Percentiles rank a stretch among this genome's conserved stretches.
Conservation (phyloP, 2,329 filamentous ascomycete genomes). For the Nannizziopsis arthrosporioides region DNA sequence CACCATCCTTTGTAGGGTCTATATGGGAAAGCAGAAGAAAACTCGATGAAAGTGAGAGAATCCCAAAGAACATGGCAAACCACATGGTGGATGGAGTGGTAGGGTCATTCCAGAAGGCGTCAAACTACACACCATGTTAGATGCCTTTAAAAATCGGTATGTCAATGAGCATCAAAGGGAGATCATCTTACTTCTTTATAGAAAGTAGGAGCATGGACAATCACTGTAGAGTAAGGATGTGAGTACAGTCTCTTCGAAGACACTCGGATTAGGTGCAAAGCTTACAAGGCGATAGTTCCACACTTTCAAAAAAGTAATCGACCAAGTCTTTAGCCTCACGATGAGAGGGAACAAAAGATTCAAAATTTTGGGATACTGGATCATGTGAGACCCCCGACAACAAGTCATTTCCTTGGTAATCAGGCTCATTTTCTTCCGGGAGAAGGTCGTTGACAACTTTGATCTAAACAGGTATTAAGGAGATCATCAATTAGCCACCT, state of each 20-base stretch:
- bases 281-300: conserved; percentile 9
- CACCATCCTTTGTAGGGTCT: not conserved
- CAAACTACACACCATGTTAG: conserved; percentile 10
- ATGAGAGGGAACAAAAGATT: not conserved
- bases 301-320: not conserved
- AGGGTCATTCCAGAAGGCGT: conserved; percentile 11
- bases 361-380: too few species aligned
- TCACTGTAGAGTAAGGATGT: not conserved
- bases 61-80: conserved; percentile 10
- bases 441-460: conserved; percentile 4
- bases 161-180: not conserved
- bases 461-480: not conserved
- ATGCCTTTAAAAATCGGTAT: not conserved
- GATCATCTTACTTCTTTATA: conserved; percentile 9
- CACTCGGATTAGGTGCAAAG: not conserved
- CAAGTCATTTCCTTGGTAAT: not conserved
- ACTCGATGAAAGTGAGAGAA: conserved; percentile 9
- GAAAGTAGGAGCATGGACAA: conserved; percentile 11
- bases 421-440: not conserved
- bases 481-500: not conserved
- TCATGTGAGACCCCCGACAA: too few species aligned
- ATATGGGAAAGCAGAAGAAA: conserved; percentile 4
- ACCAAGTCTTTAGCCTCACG: conserved; percentile 1
- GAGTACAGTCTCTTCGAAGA: not conserved
- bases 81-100: conserved; percentile 8